Conservation (phyloP, 1,139 yeast genomes). For the Suhomyces taliae region DNA sequence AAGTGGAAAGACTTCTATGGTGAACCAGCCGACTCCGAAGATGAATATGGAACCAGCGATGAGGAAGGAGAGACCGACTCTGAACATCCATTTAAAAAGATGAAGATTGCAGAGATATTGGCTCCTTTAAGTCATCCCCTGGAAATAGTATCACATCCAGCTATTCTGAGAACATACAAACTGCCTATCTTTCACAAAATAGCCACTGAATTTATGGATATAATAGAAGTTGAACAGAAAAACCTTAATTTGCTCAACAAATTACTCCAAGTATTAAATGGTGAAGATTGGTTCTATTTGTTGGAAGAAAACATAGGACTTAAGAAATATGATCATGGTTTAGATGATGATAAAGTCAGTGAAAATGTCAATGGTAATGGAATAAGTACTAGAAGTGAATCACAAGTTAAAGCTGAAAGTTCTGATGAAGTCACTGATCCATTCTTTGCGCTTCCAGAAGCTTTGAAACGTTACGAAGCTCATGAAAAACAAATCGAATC, state of each 20-base stretch:
- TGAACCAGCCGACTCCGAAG: constrained; percentile 13
- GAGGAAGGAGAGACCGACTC: constrained; percentile 24
- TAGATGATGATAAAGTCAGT: constrained; percentile 29
- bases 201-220: constrained; percentile 70
- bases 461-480: constrained; percentile 37
- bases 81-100: constrained; percentile 34
- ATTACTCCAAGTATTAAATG: constrained; percentile 74
- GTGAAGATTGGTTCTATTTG: constrained; percentile 77
- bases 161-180: constrained; percentile 64
- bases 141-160: constrained; percentile 72
- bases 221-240: constrained; percentile 77
- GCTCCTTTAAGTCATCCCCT: constrained; percentile 81
- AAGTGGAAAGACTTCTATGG: constrained; percentile 37
- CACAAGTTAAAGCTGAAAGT: constrained; percentile 15
- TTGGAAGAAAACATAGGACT: constrained; percentile 65
- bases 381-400: constrained; percentile 2
- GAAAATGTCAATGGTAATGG: not conserved
- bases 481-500: constrained; percentile 30
- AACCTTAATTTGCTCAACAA: constrained; percentile 69
- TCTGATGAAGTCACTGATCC: constrained; percentile 33
- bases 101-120: constrained; percentile 55
- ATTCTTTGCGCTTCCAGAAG: constrained; percentile 40
- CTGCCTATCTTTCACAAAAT: constrained; percentile 51
- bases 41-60: constrained; percentile 14
- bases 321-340: constrained; percentile 68